phyloP scores from a whole-genome alignment of 2,329 filamentous ascomycete genomes.

The Phialophora macrospora region DNA sequence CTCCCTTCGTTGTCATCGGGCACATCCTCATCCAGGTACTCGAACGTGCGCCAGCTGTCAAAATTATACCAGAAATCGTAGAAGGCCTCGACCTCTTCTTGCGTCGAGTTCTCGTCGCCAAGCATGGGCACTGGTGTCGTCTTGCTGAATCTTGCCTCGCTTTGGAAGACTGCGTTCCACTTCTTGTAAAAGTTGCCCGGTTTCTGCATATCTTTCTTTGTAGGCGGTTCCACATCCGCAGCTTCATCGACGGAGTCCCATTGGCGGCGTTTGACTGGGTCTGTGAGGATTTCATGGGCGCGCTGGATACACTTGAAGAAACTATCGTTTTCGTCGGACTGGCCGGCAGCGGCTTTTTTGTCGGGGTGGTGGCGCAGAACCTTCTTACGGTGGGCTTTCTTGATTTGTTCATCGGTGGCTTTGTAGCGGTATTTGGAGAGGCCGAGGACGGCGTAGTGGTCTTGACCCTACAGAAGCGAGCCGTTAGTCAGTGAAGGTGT shows the following conservation, averaged over 20 bases:
- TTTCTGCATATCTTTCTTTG: conserved; percentile 86
- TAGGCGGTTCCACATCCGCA: conserved; percentile 88
- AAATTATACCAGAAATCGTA: conserved; percentile 99
- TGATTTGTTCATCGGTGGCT: conserved; percentile 97
- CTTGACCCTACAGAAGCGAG: conserved; percentile 70
- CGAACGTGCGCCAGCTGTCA: conserved; percentile 95
- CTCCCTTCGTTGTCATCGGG: conserved; percentile 98
- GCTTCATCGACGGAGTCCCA: conserved; percentile 96
- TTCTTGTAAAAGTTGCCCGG: conserved; percentile 88
- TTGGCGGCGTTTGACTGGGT: conserved; percentile 90
- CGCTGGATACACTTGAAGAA: conserved; percentile 99
- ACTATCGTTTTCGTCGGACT: conserved; percentile 82
- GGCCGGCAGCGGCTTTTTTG: conserved; percentile 92
- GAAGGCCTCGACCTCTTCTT: conserved; percentile 90
- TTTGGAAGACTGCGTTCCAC: conserved; percentile 87
- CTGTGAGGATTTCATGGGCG: conserved; percentile 88
- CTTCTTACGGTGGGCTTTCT: conserved; percentile 98
- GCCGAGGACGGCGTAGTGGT: conserved; percentile 96
- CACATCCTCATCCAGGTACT: conserved; percentile 98
- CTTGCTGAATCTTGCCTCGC: conserved; percentile 92
- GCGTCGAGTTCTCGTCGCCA: conserved; percentile 79
- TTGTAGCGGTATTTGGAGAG: conserved; percentile 88
- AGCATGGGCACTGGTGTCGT: conserved; percentile 84
- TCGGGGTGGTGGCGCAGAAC: conserved; percentile 98
- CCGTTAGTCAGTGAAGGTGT: background rate